Evolutionary conservation across 805 yeast species (phyloP).

Genomic region (Brettanomyces naardenensis): DNA sequence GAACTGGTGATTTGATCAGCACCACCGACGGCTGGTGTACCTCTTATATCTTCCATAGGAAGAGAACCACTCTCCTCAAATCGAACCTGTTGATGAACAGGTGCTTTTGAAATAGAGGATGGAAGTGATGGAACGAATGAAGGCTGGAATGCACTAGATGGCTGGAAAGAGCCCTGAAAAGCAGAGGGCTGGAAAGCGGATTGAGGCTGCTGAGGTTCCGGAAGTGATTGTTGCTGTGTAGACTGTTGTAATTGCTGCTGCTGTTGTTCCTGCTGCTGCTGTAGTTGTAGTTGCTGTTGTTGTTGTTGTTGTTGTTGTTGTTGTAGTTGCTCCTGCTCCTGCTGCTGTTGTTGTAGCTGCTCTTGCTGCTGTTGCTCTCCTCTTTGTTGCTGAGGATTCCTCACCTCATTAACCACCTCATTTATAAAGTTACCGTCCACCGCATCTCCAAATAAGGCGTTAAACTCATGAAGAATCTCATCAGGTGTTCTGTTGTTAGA

Average conservation of each 20-base stretch:
- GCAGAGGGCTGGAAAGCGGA: conserved; percentile 2
- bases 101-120: conserved; percentile 8
- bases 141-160: background rate
- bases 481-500: conserved; percentile 57
- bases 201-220: conserved; percentile 2
- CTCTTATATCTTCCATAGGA: conserved; percentile 13
- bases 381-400: conserved; percentile 17
- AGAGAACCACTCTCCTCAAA: conserved; percentile 18
- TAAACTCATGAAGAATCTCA: conserved; percentile 54
- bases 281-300: conserved; percentile 12
- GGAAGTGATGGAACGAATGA: background rate
- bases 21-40: conserved; percentile 5
- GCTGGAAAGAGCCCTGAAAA: background rate
- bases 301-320: conserved; percentile 10
- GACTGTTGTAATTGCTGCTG: conserved; percentile 9
- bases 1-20: conserved; percentile 20
- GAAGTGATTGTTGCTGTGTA: conserved; percentile 3
- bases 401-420: conserved; percentile 48
- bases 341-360: conserved; percentile 9
- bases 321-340: conserved; percentile 7
- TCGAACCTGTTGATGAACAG: conserved; percentile 19
- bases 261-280: conserved; percentile 12
- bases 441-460: conserved; percentile 52
- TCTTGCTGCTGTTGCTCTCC: conserved; percentile 6
- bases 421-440: conserved; percentile 52